Base-by-base conservation (phyloP, 257 asterid genomes). In the Solanum chiquidenum region DNA sequence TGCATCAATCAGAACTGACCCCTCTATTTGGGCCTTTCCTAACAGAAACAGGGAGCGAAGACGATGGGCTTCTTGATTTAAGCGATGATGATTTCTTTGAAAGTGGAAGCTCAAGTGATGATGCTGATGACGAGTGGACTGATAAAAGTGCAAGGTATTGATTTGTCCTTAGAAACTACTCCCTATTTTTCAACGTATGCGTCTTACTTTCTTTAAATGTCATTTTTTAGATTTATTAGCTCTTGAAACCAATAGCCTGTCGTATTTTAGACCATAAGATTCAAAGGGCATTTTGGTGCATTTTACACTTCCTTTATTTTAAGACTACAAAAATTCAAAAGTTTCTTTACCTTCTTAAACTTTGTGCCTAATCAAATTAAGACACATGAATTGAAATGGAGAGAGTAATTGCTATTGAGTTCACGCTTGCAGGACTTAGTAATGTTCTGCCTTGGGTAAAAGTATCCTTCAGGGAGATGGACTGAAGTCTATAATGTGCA, bases 31-130 rank as follows among this genome's bases (percentile, higher is more conserved):
- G 75, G 73, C 77, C 89, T 87, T 55, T 69, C 46, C 87, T 31
- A 76, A 88, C 96, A 97, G 99, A 97, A 92, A 97, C 99, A 7
- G 99, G 99, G 88, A 95, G 98, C 79, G 99, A 97, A 90, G 99
- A 97, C 69, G 99, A 96, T 91, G 99, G 98, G 69, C 94, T 93
- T 86, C 91, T 95, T 88, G 98, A 97, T 90, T 90, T 88, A 83
- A 94, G 98, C 85, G 98, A 94, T 6, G 99, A 97, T 88, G 99
- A 96, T 92, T 96, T 95, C 93, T 95, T 96, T 90, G 85, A 94
- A 82, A 87, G 92, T 88, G 99, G 98, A 87, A 95, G 98, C 94
- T 97, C 99, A 71, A 96, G 99, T 88, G 99, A 95, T 77, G 94
- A 97, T 73, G 98, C 99, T 75, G 99, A 96, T 92, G 99, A 96